Evolutionary conservation across 2,329 filamentous ascomycete species (phyloP).

Genomic region (Ceratocystis harringtonii): DNA sequence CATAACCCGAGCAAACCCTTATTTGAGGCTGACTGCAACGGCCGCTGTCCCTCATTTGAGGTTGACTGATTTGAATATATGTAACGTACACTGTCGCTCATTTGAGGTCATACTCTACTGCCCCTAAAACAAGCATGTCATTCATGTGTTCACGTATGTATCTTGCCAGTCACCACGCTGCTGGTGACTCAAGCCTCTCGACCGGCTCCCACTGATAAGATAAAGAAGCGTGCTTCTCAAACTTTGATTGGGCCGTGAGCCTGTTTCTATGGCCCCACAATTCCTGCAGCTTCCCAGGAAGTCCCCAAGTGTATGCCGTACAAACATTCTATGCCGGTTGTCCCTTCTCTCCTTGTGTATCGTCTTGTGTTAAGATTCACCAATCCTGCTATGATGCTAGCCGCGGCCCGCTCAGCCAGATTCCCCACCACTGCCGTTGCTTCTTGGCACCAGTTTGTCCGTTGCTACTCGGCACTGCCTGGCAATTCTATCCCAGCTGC

Average conservation of each 20-base stretch:
- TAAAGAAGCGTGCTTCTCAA: not conserved
- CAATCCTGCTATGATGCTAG: conserved; percentile 3
- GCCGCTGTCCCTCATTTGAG: too few relatives aligned
- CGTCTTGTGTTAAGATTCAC: not conserved
- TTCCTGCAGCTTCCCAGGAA: not conserved
- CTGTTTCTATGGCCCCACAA: not conserved
- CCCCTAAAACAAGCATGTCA: not conserved
- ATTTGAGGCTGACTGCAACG: not conserved
- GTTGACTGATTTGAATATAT: too few relatives aligned
- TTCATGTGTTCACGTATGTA: not conserved
- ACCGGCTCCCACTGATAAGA: not conserved
- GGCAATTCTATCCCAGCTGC: conserved; percentile 45
- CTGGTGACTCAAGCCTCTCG: not conserved
- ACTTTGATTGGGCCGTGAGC: not conserved
- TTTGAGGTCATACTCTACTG: not conserved
- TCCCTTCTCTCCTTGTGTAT: not conserved
- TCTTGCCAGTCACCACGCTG: not conserved
- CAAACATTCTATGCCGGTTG: not conserved
- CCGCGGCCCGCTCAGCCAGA: conserved; percentile 3
- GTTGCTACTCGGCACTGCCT: conserved; percentile 17
- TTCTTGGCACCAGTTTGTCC: conserved; percentile 7
- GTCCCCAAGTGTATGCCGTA: not conserved
- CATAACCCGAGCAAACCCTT: not conserved
- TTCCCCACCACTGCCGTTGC: not conserved
- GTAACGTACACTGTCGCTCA: too few relatives aligned